Percentiles rank a stretch among this genome's conserved stretches.
Conservation (phyloP, 179 eudicot genomes). For the Carnegiea gigantea region DNA sequence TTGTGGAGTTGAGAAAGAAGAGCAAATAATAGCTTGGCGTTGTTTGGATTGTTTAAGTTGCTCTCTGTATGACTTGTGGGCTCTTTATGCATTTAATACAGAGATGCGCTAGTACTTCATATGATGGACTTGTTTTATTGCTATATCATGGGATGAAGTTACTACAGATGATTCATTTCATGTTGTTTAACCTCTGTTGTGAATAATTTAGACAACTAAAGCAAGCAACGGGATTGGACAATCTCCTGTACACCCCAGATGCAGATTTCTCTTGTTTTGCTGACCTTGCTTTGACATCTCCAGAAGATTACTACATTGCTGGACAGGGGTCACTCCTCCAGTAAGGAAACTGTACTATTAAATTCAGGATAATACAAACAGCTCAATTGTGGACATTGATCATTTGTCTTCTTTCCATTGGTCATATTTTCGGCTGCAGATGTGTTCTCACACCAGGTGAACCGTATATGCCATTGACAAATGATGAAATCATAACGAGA, state of each 20-base stretch:
- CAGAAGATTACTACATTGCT: slow-evolving; percentile 78
- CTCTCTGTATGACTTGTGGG: not conserved
- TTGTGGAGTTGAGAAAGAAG: not conserved
- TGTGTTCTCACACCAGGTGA: slow-evolving; percentile 98
- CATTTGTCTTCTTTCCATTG: slow-evolving; percentile 6
- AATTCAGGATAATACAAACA: not conserved
- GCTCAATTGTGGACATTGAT: not conserved
- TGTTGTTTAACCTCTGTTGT: not conserved
- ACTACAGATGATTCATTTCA: not conserved
- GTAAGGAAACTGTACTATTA: slow-evolving; percentile 40
- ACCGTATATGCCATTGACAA: slow-evolving; percentile 89
- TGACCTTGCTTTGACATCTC: slow-evolving; percentile 87
- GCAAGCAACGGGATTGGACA: slow-evolving; percentile 80
- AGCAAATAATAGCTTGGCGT: not conserved
- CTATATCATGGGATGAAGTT: not conserved
- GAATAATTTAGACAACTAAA: slow-evolving; percentile 58
- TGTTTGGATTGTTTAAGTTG: not conserved
- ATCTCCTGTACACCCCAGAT: slow-evolving; percentile 90
- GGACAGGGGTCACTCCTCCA: slow-evolving; percentile 95
- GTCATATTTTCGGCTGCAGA: slow-evolving; percentile 41
- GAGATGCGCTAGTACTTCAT: not conserved
- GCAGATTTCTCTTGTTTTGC: slow-evolving; percentile 98
- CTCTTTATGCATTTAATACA: not conserved
- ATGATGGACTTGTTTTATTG: not conserved
- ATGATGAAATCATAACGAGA: slow-evolving; percentile 73